Percentiles rank a stretch among this genome's conserved stretches.
Evolutionary conservation across 2,329 filamentous ascomycete genomes (phyloP).

Genomic region (Ophiostoma tasmaniense): DNA sequence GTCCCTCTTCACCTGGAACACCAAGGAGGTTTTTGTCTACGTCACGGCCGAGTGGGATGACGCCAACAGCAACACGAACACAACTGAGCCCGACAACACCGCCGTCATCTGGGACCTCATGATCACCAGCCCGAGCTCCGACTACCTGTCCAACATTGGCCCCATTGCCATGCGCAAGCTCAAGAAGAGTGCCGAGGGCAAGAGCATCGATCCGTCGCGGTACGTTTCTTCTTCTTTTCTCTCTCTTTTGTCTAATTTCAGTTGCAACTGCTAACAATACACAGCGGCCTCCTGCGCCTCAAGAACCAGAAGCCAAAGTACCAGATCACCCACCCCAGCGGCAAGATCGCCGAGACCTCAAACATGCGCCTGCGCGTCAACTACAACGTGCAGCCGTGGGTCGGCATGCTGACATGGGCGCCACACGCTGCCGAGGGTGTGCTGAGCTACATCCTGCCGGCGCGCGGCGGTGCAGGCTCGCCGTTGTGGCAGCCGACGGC

Average conservation of each 20-base stretch:
- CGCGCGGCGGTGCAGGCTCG: conserved; percentile 15
- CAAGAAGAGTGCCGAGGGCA: conserved; percentile 49
- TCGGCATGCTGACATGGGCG: conserved; percentile 81
- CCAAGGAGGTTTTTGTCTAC: conserved; percentile 96
- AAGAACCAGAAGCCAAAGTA: conserved; percentile 90
- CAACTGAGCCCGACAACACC: conserved; percentile 47
- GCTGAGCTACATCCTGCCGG: conserved; percentile 6
- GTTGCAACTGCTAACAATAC: neutral
- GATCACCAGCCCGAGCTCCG: conserved; percentile 64
- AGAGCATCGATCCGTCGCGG: conserved; percentile 46
- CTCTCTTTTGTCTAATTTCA: neutral
- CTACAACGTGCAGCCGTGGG: conserved; percentile 98
- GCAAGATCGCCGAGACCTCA: conserved; percentile 62
- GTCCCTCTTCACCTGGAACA: conserved; percentile 97
- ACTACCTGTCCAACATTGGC: conserved; percentile 53
- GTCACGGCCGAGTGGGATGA: conserved; percentile 65
- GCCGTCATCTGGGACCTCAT: conserved; percentile 95
- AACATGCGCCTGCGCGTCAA: conserved; percentile 74
- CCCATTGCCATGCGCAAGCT: conserved; percentile 55
- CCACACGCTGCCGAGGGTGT: conserved; percentile 29
- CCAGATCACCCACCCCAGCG: conserved; percentile 84
- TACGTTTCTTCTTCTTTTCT: neutral
- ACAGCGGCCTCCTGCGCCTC: conserved; percentile 63
- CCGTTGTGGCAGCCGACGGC: conserved; percentile 53
- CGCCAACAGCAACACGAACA: conserved; percentile 22